Conservation (phyloP, 768 basidiomycete species). For the Russula olivacea region DNA sequence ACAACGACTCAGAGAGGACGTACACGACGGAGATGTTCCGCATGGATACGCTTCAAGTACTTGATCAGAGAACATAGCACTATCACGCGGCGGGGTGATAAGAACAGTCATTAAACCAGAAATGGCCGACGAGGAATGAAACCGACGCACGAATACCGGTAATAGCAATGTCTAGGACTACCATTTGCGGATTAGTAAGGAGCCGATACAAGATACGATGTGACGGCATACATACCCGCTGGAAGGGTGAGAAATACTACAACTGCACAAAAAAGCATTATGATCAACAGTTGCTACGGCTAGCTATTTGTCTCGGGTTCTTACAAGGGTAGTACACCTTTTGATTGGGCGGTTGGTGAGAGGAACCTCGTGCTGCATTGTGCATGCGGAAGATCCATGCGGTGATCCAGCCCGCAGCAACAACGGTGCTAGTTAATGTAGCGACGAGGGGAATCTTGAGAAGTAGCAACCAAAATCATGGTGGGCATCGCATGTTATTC, state of each 20-base stretch:
- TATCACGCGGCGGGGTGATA: background rate
- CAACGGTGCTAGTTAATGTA: background rate
- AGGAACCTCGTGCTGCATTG: background rate
- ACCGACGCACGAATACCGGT: slow-evolving; percentile 5
- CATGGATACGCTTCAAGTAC: slow-evolving; percentile 6
- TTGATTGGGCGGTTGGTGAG: too few species aligned
- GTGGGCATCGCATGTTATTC: background rate
- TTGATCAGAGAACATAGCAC: slow-evolving; percentile 8
- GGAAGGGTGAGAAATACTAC: slow-evolving; percentile 12
- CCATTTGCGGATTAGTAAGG: background rate
- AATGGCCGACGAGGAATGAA: background rate
- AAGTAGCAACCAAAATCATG: background rate
- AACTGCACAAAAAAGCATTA: background rate
- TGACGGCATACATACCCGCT: slow-evolving; percentile 11
- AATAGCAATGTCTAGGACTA: slow-evolving; percentile 12
- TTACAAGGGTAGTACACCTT: slow-evolving; percentile 12
- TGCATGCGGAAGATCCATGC: background rate
- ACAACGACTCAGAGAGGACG: background rate
- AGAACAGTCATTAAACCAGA: background rate
- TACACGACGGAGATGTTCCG: slow-evolving; percentile 15
- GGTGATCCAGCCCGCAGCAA: slow-evolving; percentile 4
- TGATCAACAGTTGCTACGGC: background rate
- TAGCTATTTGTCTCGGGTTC: background rate
- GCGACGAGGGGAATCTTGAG: slow-evolving; percentile 8
- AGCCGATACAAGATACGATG: background rate